phyloP scores from a whole-genome alignment of 495 filamentous ascomycete species.

The Amphirosellinia nigrospora region DNA sequence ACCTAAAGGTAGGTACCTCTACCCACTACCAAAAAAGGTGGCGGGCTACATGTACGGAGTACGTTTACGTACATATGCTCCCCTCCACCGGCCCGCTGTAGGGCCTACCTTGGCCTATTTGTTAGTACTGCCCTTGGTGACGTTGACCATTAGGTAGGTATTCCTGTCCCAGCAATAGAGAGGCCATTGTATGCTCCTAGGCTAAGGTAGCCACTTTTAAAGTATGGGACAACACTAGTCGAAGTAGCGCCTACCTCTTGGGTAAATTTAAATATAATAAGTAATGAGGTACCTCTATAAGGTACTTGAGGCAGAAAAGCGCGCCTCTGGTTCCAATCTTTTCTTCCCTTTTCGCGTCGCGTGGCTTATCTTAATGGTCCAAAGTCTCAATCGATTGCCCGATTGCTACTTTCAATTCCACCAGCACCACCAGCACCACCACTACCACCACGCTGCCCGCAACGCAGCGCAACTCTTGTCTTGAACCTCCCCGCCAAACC shows the following conservation, averaged over 20 bases:
- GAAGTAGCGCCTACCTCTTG: background rate
- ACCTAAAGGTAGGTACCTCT: background rate
- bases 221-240: background rate
- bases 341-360: constrained; percentile 25
- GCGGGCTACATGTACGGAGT: too few species aligned
- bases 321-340: constrained; percentile 19
- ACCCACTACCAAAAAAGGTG: too few species aligned
- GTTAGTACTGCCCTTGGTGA: background rate
- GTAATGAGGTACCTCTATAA: background rate
- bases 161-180: background rate
- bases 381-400: constrained; percentile 22
- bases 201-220: background rate
- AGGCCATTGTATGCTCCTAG: background rate
- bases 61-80: background rate
- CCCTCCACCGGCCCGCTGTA: background rate
- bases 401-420: constrained; percentile 19
- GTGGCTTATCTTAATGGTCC: constrained; percentile 22
- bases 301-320: background rate
- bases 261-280: constrained; percentile 5
- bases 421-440: too few species aligned
- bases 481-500: constrained; percentile 21
- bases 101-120: background rate
- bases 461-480: constrained; percentile 7
- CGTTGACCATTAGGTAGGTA: too few species aligned
- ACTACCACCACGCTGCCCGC: too few species aligned